Evolutionary conservation across 768 basidiomycete genomes (phyloP).

Genomic region (Tricholoma furcatifolium): DNA sequence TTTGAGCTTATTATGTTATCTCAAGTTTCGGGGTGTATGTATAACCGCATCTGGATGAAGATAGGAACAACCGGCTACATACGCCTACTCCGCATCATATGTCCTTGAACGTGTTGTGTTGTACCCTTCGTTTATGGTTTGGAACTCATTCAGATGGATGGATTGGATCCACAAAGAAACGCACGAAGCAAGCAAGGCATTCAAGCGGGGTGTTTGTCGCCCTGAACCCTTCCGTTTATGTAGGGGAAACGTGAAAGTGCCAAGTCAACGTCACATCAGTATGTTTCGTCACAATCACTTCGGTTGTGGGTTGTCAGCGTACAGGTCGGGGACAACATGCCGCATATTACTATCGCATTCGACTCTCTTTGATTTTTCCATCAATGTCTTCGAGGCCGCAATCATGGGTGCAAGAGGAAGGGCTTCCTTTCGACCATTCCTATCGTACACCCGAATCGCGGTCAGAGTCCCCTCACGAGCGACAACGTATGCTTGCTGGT

Average conservation of each 20-base stretch:
- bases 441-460: conserved; percentile 3
- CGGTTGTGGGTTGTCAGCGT: conserved; percentile 1
- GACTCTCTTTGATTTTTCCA: conserved; percentile 6
- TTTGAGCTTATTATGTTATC: too few species aligned
- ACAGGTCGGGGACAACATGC: conserved; percentile 15
- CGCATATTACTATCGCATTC: conserved; percentile 9
- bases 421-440: conserved; percentile 18
- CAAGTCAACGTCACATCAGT: conserved; percentile 17
- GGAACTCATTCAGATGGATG: too few species aligned
- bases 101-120: too few species aligned
- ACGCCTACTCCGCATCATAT: too few species aligned
- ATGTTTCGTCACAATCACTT: conserved; percentile 9
- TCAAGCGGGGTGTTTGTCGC: not conserved
- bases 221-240: conserved; percentile 1
- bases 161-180: too few species aligned
- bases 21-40: too few species aligned
- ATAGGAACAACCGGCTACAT: too few species aligned
- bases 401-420: conserved; percentile 23
- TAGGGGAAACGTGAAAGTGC: not conserved
- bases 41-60: too few species aligned
- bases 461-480: conserved; percentile 13
- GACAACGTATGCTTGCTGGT: conserved; percentile 15
- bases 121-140: too few species aligned
- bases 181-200: too few species aligned
- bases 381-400: conserved; percentile 14